phyloP scores from a whole-genome alignment of 331 rosid species.

The Quercus lobata region DNA sequence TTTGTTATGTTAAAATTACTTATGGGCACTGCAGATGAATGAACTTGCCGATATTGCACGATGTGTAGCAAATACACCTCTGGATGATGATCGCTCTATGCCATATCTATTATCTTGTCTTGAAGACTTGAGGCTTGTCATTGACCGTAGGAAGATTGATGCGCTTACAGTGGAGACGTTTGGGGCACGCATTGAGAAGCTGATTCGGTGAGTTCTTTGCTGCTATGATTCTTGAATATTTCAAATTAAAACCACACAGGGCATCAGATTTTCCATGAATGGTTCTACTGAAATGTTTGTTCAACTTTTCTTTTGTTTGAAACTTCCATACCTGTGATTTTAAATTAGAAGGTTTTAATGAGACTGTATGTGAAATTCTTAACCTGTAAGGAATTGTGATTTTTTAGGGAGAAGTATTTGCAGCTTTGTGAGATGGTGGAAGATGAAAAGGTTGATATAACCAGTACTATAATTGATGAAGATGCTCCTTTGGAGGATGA shows the following conservation, averaged over 20 bases:
- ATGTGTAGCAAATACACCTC: slow-evolving; percentile 72
- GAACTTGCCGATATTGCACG: slow-evolving; percentile 97
- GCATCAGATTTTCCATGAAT: slow-evolving; percentile 5
- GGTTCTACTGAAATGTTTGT: slow-evolving; percentile 9
- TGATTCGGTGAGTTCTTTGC: slow-evolving; percentile 67
- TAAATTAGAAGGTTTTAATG: slow-evolving; percentile 13
- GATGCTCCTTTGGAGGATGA: slow-evolving; percentile 91
- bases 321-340: neutral
- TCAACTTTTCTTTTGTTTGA: neutral
- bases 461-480: slow-evolving; percentile 77
- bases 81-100: slow-evolving; percentile 74
- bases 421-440: slow-evolving; percentile 95
- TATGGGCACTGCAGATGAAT: slow-evolving; percentile 59
- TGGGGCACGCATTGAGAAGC: slow-evolving; percentile 92
- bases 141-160: slow-evolving; percentile 75
- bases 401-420: slow-evolving; percentile 89
- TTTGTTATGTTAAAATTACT: slow-evolving; percentile 2
- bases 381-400: slow-evolving; percentile 22
- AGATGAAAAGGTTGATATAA: slow-evolving; percentile 78
- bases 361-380: slow-evolving; percentile 11
- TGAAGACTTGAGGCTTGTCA: slow-evolving; percentile 83
- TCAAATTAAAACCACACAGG: slow-evolving; percentile 2
- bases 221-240: slow-evolving; percentile 9
- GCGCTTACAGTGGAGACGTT: slow-evolving; percentile 88
- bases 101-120: slow-evolving; percentile 75